Base-by-base conservation (phyloP, 106 monocot species). In the Allium fistulosum region DNA sequence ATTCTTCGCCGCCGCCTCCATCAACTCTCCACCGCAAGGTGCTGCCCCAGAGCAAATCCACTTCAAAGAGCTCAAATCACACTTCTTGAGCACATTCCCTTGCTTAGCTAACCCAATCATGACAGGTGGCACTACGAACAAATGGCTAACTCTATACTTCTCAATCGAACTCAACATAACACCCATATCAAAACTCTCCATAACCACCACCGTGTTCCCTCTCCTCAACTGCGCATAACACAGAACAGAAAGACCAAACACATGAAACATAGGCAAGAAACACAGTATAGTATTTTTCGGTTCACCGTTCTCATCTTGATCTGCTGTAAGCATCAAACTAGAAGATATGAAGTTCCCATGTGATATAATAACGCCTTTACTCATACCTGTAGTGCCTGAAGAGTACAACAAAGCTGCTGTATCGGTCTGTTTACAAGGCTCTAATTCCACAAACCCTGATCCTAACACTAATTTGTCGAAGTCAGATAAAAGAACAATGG, bases 81-180 rank as follows among this genome's bases (percentile, higher is more conserved):
- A 94, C 72, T 59, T 84, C 3, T 57, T 17, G 37, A 37, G 37
- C 46, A 61, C 71, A 50, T 67, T 89, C 61, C 81, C 89, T 46
- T 84, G 85, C 86, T 94, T 94, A n/a, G 84, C 93, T 50, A 94
- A 66, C 51, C 86, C 86, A 17, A 94, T 90, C 90, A 94, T 77
- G 17, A 94, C 84, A 15, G 94, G 94, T 53, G 94, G 90, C 52
- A 90, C 94, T 51, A 84, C 71, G 10, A 11, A 80, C 13, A 87
- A 13, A 27, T 87, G 58, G 17, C 65, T 84, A 45, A 90, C 80
- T 13, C 68, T 63, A 61, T 79, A 82, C 76, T 51, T 78, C 74
- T 90, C 80, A 17, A 87, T 74, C 11, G 78, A 56, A 26, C 61
- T 53, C 77, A 94, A 59, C 73, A 78, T 37, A 50, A 58, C 10